phyloP scores from a whole-genome alignment of 805 yeast genomes.

The Yamadazyma phyllophila region DNA sequence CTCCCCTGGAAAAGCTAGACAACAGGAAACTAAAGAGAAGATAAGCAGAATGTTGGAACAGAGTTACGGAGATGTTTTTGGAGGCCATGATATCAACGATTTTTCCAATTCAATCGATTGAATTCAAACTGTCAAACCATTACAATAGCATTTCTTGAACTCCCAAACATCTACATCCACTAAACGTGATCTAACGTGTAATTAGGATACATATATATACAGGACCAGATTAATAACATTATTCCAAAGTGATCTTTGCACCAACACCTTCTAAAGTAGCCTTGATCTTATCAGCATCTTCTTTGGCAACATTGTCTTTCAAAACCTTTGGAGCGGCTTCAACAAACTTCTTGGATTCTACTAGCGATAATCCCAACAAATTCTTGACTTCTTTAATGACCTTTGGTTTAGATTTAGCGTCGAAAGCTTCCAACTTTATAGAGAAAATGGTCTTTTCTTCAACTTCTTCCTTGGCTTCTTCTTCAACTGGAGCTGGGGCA shows the following conservation, averaged over 20 bases:
- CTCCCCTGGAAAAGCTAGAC: background rate
- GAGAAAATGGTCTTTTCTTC: slow-evolving; percentile 94
- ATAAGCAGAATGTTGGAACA: background rate
- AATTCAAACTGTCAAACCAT: background rate
- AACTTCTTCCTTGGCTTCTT: slow-evolving; percentile 68
- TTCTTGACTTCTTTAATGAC: slow-evolving; percentile 95
- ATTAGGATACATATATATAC: slow-evolving; percentile 14
- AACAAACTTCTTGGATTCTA: slow-evolving; percentile 96
- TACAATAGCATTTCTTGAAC: background rate
- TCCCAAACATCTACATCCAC: background rate
- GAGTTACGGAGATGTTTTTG: background rate
- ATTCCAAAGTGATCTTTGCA: slow-evolving; percentile 89
- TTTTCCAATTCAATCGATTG: slow-evolving; percentile 3
- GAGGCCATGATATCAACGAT: background rate
- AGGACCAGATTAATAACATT: slow-evolving; percentile 18
- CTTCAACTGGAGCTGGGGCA: slow-evolving; percentile 69
- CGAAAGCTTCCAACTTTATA: slow-evolving; percentile 89
- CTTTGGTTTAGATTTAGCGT: slow-evolving; percentile 94
- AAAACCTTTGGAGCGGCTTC: slow-evolving; percentile 95
- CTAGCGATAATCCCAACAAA: slow-evolving; percentile 85
- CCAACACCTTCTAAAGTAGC: slow-evolving; percentile 90
- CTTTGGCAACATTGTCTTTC: slow-evolving; percentile 95
- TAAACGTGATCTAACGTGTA: slow-evolving; percentile 5
- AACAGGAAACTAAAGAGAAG: slow-evolving; percentile 1
- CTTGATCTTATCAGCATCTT: slow-evolving; percentile 96